phyloP scores from a whole-genome alignment of 164 flowering plant species.

The Magnolia changhungtana region DNA sequence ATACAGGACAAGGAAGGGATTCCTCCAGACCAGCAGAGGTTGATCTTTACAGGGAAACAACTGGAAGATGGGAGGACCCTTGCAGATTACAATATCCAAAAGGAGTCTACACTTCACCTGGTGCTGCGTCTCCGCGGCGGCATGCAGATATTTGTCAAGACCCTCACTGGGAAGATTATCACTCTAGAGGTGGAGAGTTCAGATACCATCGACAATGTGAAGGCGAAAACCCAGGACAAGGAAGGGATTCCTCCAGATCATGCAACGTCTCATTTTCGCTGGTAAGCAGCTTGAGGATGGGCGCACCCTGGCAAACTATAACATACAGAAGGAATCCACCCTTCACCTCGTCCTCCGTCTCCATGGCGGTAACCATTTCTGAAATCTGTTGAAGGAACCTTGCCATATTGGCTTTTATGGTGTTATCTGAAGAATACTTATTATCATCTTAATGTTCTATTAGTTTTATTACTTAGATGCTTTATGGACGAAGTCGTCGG shows the following conservation, averaged over 20 bases:
- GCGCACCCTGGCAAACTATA: background rate
- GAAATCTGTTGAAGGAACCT: too few relatives aligned
- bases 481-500: too few relatives aligned
- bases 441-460: too few relatives aligned
- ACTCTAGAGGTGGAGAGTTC: conserved; percentile 6
- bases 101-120: background rate
- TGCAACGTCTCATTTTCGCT: background rate
- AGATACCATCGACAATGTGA: background rate
- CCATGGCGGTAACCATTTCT: background rate
- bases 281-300: conserved; percentile 6
- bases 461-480: too few relatives aligned
- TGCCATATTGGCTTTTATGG: too few relatives aligned
- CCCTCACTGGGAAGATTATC: background rate
- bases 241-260: conserved; percentile 2
- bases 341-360: conserved; percentile 12
- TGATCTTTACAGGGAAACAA: background rate
- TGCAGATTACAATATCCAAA: background rate
- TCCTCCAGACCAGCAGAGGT: conserved; percentile 4
- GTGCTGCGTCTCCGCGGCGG: conserved; percentile 1
- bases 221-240: conserved; percentile 1
- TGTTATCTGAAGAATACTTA: too few relatives aligned
- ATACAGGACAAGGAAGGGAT: background rate
- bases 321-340: conserved; percentile 6
- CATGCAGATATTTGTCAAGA: conserved; percentile 1
- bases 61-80: background rate